Percentiles rank a stretch among this genome's conserved stretches.
phyloP scores from a whole-genome alignment of 2,329 filamentous ascomycete genomes.

The Penicillium frequentans region DNA sequence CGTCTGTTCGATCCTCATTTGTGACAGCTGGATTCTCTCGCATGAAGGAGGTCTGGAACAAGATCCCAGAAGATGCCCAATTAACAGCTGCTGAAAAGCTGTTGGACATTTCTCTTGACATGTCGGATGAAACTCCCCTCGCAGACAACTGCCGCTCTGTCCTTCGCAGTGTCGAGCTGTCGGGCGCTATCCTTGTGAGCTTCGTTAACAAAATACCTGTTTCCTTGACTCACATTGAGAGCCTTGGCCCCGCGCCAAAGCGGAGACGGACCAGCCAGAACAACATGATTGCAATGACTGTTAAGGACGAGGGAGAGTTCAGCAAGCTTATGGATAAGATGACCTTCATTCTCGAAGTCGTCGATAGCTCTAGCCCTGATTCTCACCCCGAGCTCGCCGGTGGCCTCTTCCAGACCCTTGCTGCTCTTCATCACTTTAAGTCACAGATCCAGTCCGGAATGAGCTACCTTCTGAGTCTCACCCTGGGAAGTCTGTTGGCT shows the following conservation, averaged over 20 bases:
- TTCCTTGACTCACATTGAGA: slow-evolving; percentile 66
- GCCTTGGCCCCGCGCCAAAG: slow-evolving; percentile 72
- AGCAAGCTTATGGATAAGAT: slow-evolving; percentile 70
- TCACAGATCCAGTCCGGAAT: slow-evolving; percentile 80
- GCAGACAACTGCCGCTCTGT: slow-evolving; percentile 58
- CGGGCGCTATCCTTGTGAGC: slow-evolving; percentile 67
- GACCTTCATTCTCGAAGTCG: slow-evolving; percentile 83
- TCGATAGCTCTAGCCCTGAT: slow-evolving; percentile 76
- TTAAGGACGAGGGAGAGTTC: slow-evolving; percentile 65
- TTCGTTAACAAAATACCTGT: slow-evolving; percentile 75
- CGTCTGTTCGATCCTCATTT: slow-evolving; percentile 54
- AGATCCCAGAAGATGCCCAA: slow-evolving; percentile 39
- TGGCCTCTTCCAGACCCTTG: slow-evolving; percentile 79
- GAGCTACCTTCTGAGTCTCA: slow-evolving; percentile 83
- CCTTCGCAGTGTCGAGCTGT: slow-evolving; percentile 70
- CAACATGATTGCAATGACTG: slow-evolving; percentile 62
- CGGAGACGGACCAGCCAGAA: slow-evolving; percentile 75
- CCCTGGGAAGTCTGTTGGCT: slow-evolving; percentile 75
- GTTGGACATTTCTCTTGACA: slow-evolving; percentile 42
- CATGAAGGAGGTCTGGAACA: slow-evolving; percentile 69
- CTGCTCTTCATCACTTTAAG: slow-evolving; percentile 82
- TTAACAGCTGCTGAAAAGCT: slow-evolving; percentile 37
- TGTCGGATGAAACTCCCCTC: slow-evolving; percentile 26
- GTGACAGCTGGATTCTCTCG: slow-evolving; percentile 66
- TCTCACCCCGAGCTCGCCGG: slow-evolving; percentile 73